Evolutionary conservation across 371 early-diverging fungal species (phyloP).

Genomic region (Mortierella sp.): DNA sequence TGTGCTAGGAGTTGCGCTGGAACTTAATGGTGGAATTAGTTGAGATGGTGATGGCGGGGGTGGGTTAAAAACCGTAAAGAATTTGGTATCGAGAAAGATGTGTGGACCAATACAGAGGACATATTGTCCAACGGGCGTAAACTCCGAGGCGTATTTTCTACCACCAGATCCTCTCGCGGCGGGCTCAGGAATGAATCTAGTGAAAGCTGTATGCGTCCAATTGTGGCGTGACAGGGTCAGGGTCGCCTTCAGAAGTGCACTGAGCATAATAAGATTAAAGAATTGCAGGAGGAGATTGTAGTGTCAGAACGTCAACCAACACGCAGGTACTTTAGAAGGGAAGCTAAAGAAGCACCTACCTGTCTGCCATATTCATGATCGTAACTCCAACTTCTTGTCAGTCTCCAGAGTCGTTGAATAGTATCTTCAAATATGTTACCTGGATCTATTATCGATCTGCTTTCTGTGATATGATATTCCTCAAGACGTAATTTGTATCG

Average conservation of each 20-base stretch:
- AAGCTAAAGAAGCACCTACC: conserved; percentile 15
- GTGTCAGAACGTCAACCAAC: too few relatives aligned
- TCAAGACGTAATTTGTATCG: conserved; percentile 7
- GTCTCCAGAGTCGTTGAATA: conserved; percentile 35
- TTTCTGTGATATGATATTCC: conserved; percentile 16
- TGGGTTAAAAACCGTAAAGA: conserved; percentile 45
- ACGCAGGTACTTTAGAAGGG: background rate
- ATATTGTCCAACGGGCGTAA: conserved; percentile 34
- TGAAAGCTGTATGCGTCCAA: conserved; percentile 46
- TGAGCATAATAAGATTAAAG: background rate
- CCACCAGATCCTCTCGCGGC: conserved; percentile 35
- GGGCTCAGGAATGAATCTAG: conserved; percentile 40
- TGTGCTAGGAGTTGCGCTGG: conserved; percentile 11
- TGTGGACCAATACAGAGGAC: conserved; percentile 55
- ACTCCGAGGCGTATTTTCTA: conserved; percentile 36
- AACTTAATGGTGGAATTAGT: background rate
- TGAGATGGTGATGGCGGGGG: conserved; percentile 17
- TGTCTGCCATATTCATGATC: conserved; percentile 49
- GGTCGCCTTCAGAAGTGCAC: conserved; percentile 41
- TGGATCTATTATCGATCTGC: conserved; percentile 13
- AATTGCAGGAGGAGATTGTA: background rate
- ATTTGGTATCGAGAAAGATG: conserved; percentile 52
- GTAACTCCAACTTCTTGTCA: conserved; percentile 22
- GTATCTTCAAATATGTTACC: conserved; percentile 17
- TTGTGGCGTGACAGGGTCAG: conserved; percentile 37